Evolutionary conservation across 2,329 filamentous ascomycete genomes (phyloP).

Genomic region (Colletotrichum sojae): DNA sequence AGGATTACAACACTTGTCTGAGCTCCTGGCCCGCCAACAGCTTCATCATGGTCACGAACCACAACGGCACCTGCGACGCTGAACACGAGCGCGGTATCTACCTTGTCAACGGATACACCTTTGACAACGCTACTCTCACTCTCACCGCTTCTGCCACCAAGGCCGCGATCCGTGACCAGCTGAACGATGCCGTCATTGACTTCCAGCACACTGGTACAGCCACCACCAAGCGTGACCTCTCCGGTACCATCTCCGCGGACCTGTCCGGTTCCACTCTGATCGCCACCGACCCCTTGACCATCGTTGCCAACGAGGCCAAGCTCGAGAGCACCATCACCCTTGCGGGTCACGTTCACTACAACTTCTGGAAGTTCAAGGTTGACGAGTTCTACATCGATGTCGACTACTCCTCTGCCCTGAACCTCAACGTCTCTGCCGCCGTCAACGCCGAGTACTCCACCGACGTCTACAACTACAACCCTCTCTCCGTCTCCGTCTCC

Average conservation of each 20-base stretch:
- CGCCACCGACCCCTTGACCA: slow-evolving; percentile 47
- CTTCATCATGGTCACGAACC: slow-evolving; percentile 58
- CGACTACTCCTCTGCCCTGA: slow-evolving; percentile 50
- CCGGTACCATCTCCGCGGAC: slow-evolving; percentile 26
- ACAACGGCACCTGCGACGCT: slow-evolving; percentile 55
- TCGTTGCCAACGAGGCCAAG: slow-evolving; percentile 52
- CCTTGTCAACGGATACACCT: slow-evolving; percentile 44
- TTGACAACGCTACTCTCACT: slow-evolving; percentile 30
- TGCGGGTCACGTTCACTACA: slow-evolving; percentile 57
- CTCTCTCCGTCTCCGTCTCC: slow-evolving; percentile 52
- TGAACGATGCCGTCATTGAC: slow-evolving; percentile 38
- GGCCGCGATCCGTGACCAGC: slow-evolving; percentile 32
- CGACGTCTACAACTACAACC: slow-evolving; percentile 53
- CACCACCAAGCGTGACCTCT: slow-evolving; percentile 33
- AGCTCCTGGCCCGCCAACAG: slow-evolving; percentile 38
- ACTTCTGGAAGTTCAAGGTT: slow-evolving; percentile 50
- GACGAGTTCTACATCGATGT: slow-evolving; percentile 58
- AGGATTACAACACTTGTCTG: slow-evolving; percentile 41
- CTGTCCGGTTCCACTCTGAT: slow-evolving; percentile 32
- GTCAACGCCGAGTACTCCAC: slow-evolving; percentile 51
- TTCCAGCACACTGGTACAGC: slow-evolving; percentile 38
- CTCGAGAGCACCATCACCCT: slow-evolving; percentile 55
- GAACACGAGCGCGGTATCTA: slow-evolving; percentile 57
- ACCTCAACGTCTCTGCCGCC: slow-evolving; percentile 51
- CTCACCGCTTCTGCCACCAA: slow-evolving; percentile 26